Percentiles rank a stretch among this genome's conserved stretches.
Conservation (phyloP, 2,329 filamentous ascomycete species). For the Talaromyces atroroseus region DNA sequence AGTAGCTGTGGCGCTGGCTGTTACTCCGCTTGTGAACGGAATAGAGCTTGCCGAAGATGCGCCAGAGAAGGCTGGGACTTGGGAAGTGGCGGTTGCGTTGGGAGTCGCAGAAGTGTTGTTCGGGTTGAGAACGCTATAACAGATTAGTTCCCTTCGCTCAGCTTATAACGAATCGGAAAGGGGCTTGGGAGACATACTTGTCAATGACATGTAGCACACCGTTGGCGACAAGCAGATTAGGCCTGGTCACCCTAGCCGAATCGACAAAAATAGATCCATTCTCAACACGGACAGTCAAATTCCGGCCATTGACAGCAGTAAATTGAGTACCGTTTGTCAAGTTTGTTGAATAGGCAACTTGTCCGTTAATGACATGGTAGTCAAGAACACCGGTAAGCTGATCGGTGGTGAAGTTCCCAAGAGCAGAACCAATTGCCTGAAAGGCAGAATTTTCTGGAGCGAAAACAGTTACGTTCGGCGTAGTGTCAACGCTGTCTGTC, state of each 20-base stretch:
- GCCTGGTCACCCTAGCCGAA: background rate
- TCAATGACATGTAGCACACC: constrained; percentile 10
- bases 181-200: constrained; percentile 1
- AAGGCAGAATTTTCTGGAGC: constrained; percentile 7
- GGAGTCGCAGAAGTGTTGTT: constrained; percentile 8
- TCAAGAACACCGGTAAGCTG: constrained; percentile 3
- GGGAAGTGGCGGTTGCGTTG: constrained; percentile 2
- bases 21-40: constrained; percentile 5
- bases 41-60: constrained; percentile 3
- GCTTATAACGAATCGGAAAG: background rate
- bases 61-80: constrained; percentile 1
- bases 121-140: constrained; percentile 5
- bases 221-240: constrained; percentile 7
- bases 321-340: constrained; percentile 2
- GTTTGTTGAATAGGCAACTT: constrained; percentile 4
- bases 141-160: background rate
- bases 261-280: constrained; percentile 10
- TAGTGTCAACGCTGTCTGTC: background rate
- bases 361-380: constrained; percentile 6
- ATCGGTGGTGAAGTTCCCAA: constrained; percentile 5
- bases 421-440: constrained; percentile 6
- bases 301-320: background rate
- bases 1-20: background rate
- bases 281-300: constrained; percentile 1
- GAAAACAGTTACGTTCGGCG: constrained; percentile 3